Evolutionary conservation across 2,329 filamentous ascomycete genomes (phyloP).

Genomic region (Colletotrichum neosansevieriae): DNA sequence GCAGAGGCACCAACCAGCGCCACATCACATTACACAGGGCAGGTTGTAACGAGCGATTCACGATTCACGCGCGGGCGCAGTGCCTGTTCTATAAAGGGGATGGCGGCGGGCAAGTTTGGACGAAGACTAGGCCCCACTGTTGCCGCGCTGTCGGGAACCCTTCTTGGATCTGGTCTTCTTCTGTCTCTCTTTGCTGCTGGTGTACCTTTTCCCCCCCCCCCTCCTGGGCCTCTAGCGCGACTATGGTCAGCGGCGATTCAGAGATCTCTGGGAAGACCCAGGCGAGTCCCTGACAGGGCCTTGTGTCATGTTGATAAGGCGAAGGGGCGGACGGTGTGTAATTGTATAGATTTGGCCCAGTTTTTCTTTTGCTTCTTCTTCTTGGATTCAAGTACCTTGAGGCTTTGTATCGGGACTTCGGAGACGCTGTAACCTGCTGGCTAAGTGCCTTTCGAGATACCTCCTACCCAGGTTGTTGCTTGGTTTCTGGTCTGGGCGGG

Average conservation of each 20-base stretch:
- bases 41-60: constrained; percentile 29
- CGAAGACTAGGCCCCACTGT: constrained; percentile 34
- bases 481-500: background rate
- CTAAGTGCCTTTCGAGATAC: background rate
- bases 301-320: constrained; percentile 31
- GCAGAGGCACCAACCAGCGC: background rate
- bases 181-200: background rate
- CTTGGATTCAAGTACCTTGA: constrained; percentile 18
- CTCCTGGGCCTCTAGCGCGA: constrained; percentile 17
- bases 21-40: constrained; percentile 9
- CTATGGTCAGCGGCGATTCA: constrained; percentile 27
- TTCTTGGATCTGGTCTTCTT: constrained; percentile 15
- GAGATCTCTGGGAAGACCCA: constrained; percentile 29
- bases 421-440: constrained; percentile 3
- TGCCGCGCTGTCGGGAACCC: constrained; percentile 37
- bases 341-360: constrained; percentile 34
- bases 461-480: constrained; percentile 8
- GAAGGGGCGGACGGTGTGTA: constrained; percentile 28
- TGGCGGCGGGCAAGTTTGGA: constrained; percentile 34
- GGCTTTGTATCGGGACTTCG: constrained; percentile 20
- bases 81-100: background rate
- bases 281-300: constrained; percentile 13
- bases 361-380: background rate
- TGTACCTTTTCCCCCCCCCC: background rate
- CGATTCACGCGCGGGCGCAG: constrained; percentile 9